Evolutionary conservation across 2,329 filamentous ascomycete species (phyloP).

Genomic region (Leptodontidium sp.): DNA sequence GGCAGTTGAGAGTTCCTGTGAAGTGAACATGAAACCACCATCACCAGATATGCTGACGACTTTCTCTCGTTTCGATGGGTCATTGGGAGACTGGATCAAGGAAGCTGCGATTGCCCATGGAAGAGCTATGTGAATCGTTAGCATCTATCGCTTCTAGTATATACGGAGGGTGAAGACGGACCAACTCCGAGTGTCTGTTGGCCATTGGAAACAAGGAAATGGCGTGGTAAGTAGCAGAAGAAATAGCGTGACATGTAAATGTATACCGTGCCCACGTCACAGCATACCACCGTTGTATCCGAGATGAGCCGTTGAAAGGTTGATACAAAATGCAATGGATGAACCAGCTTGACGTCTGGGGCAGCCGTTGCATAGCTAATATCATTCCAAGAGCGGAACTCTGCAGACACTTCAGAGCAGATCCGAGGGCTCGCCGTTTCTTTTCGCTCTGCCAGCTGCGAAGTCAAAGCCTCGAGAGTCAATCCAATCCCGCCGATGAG

Average conservation of each 20-base stretch:
- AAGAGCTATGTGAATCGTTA: conserved; percentile 36
- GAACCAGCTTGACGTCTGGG: conserved; percentile 45
- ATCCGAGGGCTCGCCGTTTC: background rate
- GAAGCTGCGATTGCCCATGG: conserved; percentile 58
- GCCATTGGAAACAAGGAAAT: conserved; percentile 56
- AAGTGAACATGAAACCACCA: conserved; percentile 59
- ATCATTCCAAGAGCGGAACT: conserved; percentile 5
- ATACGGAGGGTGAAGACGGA: background rate
- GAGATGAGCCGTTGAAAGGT: conserved; percentile 52
- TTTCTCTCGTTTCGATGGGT: conserved; percentile 51
- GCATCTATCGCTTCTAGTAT: background rate
- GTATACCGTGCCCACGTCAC: conserved; percentile 58
- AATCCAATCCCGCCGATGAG: conserved; percentile 30
- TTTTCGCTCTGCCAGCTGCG: conserved; percentile 15
- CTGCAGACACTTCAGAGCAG: background rate
- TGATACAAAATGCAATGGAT: conserved; percentile 56
- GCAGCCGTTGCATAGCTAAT: background rate
- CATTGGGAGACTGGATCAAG: conserved; percentile 49
- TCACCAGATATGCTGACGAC: conserved; percentile 56
- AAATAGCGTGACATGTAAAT: conserved; percentile 58
- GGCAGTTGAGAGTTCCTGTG: conserved; percentile 55
- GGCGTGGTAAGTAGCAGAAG: conserved; percentile 54
- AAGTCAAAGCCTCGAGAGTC: conserved; percentile 25
- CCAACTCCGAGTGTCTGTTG: conserved; percentile 59
- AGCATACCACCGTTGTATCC: conserved; percentile 53